A percentile compares a stretch with the other conserved stretches of the same genome.
Evolutionary conservation across 495 filamentous ascomycete genomes (phyloP).

Genomic region (Amphirosellinia nigrospora): DNA sequence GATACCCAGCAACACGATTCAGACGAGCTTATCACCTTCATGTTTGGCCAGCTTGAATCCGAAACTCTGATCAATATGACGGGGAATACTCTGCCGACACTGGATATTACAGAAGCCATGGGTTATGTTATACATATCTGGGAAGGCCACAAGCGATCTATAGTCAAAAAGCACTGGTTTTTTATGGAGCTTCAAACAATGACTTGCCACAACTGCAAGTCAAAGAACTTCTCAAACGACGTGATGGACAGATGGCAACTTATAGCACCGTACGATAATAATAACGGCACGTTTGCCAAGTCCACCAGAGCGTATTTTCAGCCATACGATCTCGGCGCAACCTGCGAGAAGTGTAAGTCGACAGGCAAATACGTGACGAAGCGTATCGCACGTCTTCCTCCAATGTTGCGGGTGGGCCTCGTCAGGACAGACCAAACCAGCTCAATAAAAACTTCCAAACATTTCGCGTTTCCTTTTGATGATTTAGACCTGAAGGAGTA

Average conservation of each 20-base stretch:
- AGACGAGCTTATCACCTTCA: conserved; percentile 49
- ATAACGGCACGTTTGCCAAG: not conserved
- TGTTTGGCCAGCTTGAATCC: conserved; percentile 46
- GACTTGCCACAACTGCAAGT: conserved; percentile 38
- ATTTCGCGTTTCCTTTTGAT: conserved; percentile 4
- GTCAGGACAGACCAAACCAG: conserved; percentile 4
- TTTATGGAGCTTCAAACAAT: conserved; percentile 39
- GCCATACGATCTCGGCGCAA: not conserved
- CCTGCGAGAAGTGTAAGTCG: conserved; percentile 2
- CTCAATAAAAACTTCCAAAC: conserved; percentile 1
- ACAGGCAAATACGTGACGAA: not conserved
- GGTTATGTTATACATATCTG: conserved; percentile 38
- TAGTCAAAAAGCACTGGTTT: conserved; percentile 49
- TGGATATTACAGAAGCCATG: conserved; percentile 35
- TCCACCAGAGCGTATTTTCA: not conserved
- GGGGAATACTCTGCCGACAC: not conserved
- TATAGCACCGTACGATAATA: not conserved
- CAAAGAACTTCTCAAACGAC: conserved; percentile 24
- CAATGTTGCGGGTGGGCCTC: conserved; percentile 20
- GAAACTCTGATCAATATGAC: conserved; percentile 44
- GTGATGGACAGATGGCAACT: conserved; percentile 14
- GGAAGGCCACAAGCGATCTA: conserved; percentile 37
- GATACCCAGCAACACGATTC: conserved; percentile 50
- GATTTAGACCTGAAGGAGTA: not conserved
- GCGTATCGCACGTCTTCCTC: conserved; percentile 16